Base-by-base conservation (phyloP, 2,329 filamentous ascomycete species). In the Alternaria alternata region DNA sequence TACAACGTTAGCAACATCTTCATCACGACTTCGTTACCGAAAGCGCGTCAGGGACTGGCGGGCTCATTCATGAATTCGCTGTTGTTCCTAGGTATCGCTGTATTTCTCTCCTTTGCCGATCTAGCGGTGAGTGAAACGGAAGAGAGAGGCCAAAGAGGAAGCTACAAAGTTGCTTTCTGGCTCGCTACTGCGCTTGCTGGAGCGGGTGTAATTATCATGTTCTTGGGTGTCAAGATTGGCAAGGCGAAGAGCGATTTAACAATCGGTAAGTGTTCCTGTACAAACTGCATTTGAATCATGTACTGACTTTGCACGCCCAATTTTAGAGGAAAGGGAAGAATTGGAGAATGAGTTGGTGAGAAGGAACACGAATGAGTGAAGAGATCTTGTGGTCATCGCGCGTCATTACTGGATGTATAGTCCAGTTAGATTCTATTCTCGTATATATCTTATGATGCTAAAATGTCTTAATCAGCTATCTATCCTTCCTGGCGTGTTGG, bases 1-100 rank as follows among this genome's bases (percentile, higher is more conserved):
- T 79, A 76, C 62, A 78, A 75, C 49, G 72, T 79, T 34, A 71
- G 70, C 59, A 79, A 77, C 55, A 76, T 79, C 42, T 78, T 79
- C 62, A 71, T 78, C 49, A 78, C 75, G 0, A 78, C 75, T 0
- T 73, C 68, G 0, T 65, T 78, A 65, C 75, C 75, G 18, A 72
- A 74, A 24, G 62, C 71, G 3, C 69, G 75, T 2, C 77, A 79
- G 54, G 76, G 75, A 0, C 67, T 78, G 1, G 77, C 75, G 1
- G 76, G 77, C 6, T 74, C 75, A 0, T 70, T 79, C 36, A 75
- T 75, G 59, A 79, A 78, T 57, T 74, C 69, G 6, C 51, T 78
- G 3, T 59, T 79, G 6, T 78, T 78, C 60, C 67, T 79, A 4
- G 77, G 77, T 20, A 76, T 79, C 18, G 73, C 74, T 0, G 71